Conservation (phyloP, 2,329 filamentous ascomycete genomes). For the Fusarium zealandicum region DNA sequence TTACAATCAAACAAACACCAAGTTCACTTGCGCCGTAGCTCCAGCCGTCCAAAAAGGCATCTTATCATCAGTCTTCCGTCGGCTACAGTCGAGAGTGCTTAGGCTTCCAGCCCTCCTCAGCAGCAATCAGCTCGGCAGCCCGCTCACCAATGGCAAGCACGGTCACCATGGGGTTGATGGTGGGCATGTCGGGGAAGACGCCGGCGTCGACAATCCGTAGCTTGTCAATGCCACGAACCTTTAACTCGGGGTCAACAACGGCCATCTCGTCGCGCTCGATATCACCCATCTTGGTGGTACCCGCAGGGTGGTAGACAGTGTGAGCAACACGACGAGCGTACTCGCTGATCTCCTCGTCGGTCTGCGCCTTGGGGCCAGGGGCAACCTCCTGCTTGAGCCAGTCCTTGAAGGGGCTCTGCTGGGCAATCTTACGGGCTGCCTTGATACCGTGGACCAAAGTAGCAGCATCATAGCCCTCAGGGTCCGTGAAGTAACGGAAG, state of each 20-base stretch:
- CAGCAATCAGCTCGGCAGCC: slow-evolving; percentile 79
- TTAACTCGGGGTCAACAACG: slow-evolving; percentile 80
- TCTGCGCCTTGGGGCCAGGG: slow-evolving; percentile 74
- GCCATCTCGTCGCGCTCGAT: slow-evolving; percentile 71
- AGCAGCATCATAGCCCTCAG: slow-evolving; percentile 83
- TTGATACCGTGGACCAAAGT: slow-evolving; percentile 80
- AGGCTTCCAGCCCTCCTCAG: slow-evolving; percentile 64
- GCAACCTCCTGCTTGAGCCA: slow-evolving; percentile 87
- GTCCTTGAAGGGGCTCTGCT: slow-evolving; percentile 78
- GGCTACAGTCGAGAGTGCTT: slow-evolving; percentile 44
- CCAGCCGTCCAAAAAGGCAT: slow-evolving; percentile 6
- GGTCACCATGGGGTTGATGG: slow-evolving; percentile 90
- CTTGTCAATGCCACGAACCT: slow-evolving; percentile 74
- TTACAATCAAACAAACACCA: slow-evolving; percentile 22
- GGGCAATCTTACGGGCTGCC: slow-evolving; percentile 77
- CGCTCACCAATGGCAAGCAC: slow-evolving; percentile 85
- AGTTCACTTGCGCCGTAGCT: slow-evolving; percentile 8
- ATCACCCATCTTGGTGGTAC: slow-evolving; percentile 91
- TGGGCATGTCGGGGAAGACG: slow-evolving; percentile 86
- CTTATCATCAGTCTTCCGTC: neutral
- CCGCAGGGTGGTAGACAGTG: slow-evolving; percentile 89
- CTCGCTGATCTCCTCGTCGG: slow-evolving; percentile 80
- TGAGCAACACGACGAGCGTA: slow-evolving; percentile 84
- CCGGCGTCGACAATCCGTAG: slow-evolving; percentile 86
- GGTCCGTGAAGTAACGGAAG: slow-evolving; percentile 89